Conservation (phyloP, 2,329 filamentous ascomycete genomes). For the Trichoderma cornu-damae region DNA sequence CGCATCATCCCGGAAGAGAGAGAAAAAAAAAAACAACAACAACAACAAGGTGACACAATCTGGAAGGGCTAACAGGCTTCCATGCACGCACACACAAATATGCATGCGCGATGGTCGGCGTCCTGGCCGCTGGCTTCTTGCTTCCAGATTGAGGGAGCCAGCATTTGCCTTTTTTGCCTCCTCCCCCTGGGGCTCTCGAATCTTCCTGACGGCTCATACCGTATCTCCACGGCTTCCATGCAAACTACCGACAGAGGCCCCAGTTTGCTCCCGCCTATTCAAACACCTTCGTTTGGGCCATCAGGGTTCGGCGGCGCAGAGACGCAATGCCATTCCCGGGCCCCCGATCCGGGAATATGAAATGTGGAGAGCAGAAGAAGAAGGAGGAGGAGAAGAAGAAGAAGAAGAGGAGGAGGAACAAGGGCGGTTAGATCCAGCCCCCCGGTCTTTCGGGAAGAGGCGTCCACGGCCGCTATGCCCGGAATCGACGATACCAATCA, state of each 20-base stretch:
- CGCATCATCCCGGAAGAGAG: no score
- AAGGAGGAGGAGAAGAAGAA: no score
- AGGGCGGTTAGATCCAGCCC: neutral
- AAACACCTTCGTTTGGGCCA: conserved; percentile 4
- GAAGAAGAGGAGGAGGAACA: neutral
- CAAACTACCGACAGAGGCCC: neutral
- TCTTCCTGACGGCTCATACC: neutral
- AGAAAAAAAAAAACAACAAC: no score
- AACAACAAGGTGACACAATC: neutral
- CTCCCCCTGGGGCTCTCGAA: neutral
- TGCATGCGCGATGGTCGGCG: no score
- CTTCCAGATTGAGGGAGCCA: neutral
- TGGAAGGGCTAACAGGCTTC: neutral
- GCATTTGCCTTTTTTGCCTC: no score
- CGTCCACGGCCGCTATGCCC: neutral
- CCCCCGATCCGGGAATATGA: neutral
- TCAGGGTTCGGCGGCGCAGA: neutral
- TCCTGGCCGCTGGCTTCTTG: neutral
- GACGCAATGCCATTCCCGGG: neutral
- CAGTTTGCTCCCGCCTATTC: neutral
- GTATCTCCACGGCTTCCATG: neutral
- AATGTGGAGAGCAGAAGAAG: neutral
- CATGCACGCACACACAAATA: neutral
- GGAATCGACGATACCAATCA: neutral
- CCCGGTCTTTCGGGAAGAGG: neutral